Base-by-base conservation (phyloP, 192 early-diverging fungal genomes). In the Diversispora eburnea region DNA sequence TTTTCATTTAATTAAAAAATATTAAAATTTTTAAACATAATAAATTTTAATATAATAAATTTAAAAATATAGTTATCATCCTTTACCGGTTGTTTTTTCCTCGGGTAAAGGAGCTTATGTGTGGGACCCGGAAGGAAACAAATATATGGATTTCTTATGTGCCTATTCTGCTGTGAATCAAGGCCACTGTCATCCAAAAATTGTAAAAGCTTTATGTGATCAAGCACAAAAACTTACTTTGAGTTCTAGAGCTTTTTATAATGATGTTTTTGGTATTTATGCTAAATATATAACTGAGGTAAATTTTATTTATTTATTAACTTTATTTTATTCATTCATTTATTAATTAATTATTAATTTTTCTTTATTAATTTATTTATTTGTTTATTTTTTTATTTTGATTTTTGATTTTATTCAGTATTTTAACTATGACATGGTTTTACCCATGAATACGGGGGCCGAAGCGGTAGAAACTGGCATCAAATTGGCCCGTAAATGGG, bases 401-500 rank as follows among this genome's bases (percentile, higher is more conserved):
- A n/a, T n/a, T 6, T 49, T 42, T 69, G 6, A 33, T 13, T 54
- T 8, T 54, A 51, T 54, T 41, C 42, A 73, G 81, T 96, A 89
- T 83, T 99, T 99, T 85, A 92, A 92, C 2, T 95, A 92, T 75
- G 94, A 98, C 59, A 99, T 98, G 97, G 93, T 99, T 59, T 84
- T 98, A 55, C 97, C 97, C 60, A 98, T 97, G 93, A 99, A 99
- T 87, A 98, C 97, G 9, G 97, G 97, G 67, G 94, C 95, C 58
- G 97, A 99, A 77, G 97, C 95, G 5, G 97, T 99, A 42, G 97
- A 99, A 80, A 99, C 97, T 6, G 97, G 93, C 39, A 91, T 99
- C 78, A 99, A 99, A 86, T 88, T 99, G 13, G 91, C 97, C 47
- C 88, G 97, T 77, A 93, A 95, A 83, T 99, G 97, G 97, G 97